Base-by-base conservation (phyloP, 345 rosid genomes). In the Mallotus nudiflorus region DNA sequence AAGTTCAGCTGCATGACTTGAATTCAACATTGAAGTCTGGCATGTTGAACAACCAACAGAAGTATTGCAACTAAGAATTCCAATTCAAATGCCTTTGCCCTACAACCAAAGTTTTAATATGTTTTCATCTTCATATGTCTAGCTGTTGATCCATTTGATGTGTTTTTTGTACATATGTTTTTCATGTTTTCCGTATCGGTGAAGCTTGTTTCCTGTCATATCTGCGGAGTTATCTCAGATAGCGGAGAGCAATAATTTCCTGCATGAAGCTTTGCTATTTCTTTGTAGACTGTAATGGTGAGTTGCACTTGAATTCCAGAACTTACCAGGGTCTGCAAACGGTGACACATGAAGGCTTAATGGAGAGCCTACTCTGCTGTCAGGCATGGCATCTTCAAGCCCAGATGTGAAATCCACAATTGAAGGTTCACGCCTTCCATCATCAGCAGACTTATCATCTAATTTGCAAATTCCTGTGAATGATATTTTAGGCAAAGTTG, bases 231-330 rank as follows among this genome's bases (percentile, higher is more conserved):
- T 68, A 9, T 49, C 25, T 16, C 35, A 18, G 37, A 56, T 31
- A n/a, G 31, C 27, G 7, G 31, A 25, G 39, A n/a, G 16, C 48
- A 39, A 37, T 58, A 58, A 39, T 14, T 45, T 16, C 44, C 56
- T 62, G 64, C 37, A 29, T 53, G 25, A 50, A 37, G 15, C 8
- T 54, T 50, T n/a, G 22, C 45, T n/a, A 31, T 59, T 58, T 46
- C 25, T 64, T 35, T 57, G 9, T 53, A 22, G 35, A 35, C 25
- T 28, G 25, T 35, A 51, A 64, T 27, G 27, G 7, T 40, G 12
- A 66, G 60, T 67, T 62, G 19, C 22, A 7, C 33, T 67, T 42
- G 9, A 58, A 70, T 62, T 83, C 62, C 84, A 84, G 89, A 81
- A 71, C 76, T 76, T 69, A 45, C 60, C 75, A 24, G 68, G 42